Conservation (phyloP, 176 grass and related monocot genomes). For the Panicum miliaceum region DNA sequence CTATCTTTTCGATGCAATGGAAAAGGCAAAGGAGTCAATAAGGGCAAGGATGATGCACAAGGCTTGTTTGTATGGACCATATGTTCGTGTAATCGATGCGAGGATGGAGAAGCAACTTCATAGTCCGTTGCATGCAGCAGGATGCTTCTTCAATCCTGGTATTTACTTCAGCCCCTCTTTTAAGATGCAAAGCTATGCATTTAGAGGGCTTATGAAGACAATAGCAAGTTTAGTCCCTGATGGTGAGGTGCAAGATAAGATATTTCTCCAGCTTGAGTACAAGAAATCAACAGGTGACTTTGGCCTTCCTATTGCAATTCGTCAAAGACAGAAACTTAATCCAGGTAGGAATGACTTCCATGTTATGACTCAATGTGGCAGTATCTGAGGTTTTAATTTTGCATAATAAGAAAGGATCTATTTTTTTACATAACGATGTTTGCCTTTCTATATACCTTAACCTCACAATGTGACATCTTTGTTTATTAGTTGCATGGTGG, state of each 20-base stretch:
- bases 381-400: background rate
- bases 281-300: conserved; percentile 64
- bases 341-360: conserved; percentile 42
- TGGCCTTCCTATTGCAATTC: conserved; percentile 63
- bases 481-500: conserved; percentile 65
- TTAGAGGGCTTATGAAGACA: conserved; percentile 56
- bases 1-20: conserved; percentile 63
- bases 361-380: background rate
- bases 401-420: background rate
- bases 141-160: conserved; percentile 60
- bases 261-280: conserved; percentile 64
- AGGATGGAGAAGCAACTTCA: conserved; percentile 62
- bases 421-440: background rate
- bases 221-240: conserved; percentile 53
- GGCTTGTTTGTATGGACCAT: conserved; percentile 47
- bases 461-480: conserved; percentile 23
- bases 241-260: conserved; percentile 65
- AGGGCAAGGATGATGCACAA: conserved; percentile 55
- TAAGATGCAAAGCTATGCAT: conserved; percentile 57
- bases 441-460: background rate
- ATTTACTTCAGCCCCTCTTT: conserved; percentile 57
- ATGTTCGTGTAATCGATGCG: conserved; percentile 62
- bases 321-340: conserved; percentile 59
- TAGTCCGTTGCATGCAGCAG: conserved; percentile 62
- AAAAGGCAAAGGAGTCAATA: conserved; percentile 69